These are phyloP conservation scores for Tulasnella calospora DNA, from an alignment of 768 basidiomycete genomes.

Conservation along the genomic window DNA sequence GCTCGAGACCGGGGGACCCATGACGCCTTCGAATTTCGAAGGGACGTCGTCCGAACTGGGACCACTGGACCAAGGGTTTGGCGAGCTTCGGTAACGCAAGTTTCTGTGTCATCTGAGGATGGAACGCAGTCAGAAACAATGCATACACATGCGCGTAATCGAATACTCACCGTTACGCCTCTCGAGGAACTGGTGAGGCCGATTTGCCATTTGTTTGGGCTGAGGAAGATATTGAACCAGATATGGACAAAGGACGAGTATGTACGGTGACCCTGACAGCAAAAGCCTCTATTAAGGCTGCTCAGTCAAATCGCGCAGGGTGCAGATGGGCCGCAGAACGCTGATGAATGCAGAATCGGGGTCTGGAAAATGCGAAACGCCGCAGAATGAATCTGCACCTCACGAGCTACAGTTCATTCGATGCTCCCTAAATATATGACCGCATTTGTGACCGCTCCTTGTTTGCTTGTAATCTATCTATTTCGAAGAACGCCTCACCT, in stretches of 20 bases:
- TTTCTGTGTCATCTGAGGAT: constrained; percentile 1
- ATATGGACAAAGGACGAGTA: constrained; percentile 83
- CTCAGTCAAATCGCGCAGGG: neutral
- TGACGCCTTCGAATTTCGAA: neutral
- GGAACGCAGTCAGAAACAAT: neutral
- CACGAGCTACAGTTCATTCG: too few relatives aligned
- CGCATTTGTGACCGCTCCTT: too few relatives aligned
- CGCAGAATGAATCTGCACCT: too few relatives aligned
- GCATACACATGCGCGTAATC: neutral
- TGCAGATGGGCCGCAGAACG: neutral
- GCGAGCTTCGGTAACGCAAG: neutral
- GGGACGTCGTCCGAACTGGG: neutral
- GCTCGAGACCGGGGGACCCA: constrained; percentile 9
- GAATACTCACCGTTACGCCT: neutral
- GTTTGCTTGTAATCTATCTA: too few relatives aligned
- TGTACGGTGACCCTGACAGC: constrained; percentile 65
- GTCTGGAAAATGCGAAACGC: too few relatives aligned
- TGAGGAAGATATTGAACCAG: constrained; percentile 46
- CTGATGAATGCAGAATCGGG: constrained; percentile 1
- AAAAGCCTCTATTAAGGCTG: neutral
- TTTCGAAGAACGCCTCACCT: too few relatives aligned
- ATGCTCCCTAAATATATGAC: too few relatives aligned
- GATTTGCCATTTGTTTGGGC: too few relatives aligned
- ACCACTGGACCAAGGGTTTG: neutral
- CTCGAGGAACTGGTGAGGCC: neutral